phyloP scores from a whole-genome alignment of 2,329 filamentous ascomycete genomes.

The Arthrobotrys pseudoclavata region DNA sequence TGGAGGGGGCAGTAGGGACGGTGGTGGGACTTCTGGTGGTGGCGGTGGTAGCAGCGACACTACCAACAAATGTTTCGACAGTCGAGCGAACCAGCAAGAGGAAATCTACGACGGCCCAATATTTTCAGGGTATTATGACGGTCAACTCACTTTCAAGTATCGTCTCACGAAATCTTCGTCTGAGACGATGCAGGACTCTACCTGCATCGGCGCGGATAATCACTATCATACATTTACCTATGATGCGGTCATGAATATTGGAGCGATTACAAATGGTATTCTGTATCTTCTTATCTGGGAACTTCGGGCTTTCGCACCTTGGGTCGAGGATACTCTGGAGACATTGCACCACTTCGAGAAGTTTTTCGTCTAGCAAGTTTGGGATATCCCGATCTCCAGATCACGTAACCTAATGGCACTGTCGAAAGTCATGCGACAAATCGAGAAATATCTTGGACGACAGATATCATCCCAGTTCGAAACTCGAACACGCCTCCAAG shows the following conservation, averaged over 20 bases:
- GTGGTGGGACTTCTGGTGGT: conserved; percentile 7
- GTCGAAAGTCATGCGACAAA: conserved; percentile 18
- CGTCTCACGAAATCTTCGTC: conserved; percentile 29
- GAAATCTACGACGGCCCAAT: conserved; percentile 39
- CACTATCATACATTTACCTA: conserved; percentile 41
- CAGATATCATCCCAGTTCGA: conserved; percentile 35
- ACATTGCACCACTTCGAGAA: conserved; percentile 35
- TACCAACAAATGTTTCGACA: conserved; percentile 26
- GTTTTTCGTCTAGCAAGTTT: conserved; percentile 38
- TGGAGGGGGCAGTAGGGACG: conserved; percentile 21
- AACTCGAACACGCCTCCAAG: conserved; percentile 34
- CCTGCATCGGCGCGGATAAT: conserved; percentile 36
- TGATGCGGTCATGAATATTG: conserved; percentile 52
- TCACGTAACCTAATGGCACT: conserved; percentile 44
- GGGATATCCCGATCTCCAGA: conserved; percentile 30
- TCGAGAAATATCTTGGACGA: conserved; percentile 35
- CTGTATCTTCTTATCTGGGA: conserved; percentile 43
- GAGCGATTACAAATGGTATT: conserved; percentile 23
- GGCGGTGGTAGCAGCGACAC: neutral
- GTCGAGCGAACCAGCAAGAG: conserved; percentile 40
- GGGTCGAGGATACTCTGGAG: conserved; percentile 4
- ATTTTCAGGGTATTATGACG: conserved; percentile 37
- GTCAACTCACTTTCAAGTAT: conserved; percentile 46
- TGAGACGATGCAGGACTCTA: neutral
- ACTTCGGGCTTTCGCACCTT: conserved; percentile 30